Evolutionary conservation across 805 yeast species (phyloP), one percentile per base, ranked within the genome.

Genomic region (Clavispora carvajalis): DNA sequence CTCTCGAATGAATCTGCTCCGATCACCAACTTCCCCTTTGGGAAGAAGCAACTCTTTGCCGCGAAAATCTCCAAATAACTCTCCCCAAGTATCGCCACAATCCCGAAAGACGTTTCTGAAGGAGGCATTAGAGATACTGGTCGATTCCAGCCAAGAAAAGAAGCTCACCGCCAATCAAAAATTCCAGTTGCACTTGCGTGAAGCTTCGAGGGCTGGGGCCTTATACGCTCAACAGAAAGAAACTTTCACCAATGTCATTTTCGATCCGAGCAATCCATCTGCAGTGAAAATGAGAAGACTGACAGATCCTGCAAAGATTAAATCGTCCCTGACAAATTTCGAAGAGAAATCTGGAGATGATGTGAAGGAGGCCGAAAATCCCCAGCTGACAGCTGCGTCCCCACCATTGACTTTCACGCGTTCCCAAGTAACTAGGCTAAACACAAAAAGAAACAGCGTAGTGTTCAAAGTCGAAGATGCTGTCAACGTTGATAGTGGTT

Each of bases 221-320:
- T 51, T 69, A 16, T 51, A 62, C 51, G 60, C 71, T 1, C 71
- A 67, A 40, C 63, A 63, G 39, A 61, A 58, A 46, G 69, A 64
- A 37, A 41, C 47, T 1, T 48, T 68, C n/a, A 57, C 61, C 3
- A 52, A 64, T 8, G 71, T 67, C 6, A 62, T 61, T 2, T 68
- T 64, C 45, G 73, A 69, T 45, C 73, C 74, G 0, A 68, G 54
- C 41, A 47, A 52, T 33, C 69, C 73, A 1, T 55, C 58, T 5
- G 49, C 51, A 10, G 38, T 48, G 4, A 43, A 45, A 9, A 36
- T 54, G 19, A 34, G 49, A 31, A 44, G 50, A 17, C 40, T 38
- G 34, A n/a, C 30, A 13, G 36, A 35, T 5, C 26, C 40, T 3
- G n/a, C 24, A 11, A 30, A 37, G 31, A 26, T 2, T 6, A 19